Conservation (phyloP, 2,329 filamentous ascomycete species). For the Phialophora macrospora region DNA sequence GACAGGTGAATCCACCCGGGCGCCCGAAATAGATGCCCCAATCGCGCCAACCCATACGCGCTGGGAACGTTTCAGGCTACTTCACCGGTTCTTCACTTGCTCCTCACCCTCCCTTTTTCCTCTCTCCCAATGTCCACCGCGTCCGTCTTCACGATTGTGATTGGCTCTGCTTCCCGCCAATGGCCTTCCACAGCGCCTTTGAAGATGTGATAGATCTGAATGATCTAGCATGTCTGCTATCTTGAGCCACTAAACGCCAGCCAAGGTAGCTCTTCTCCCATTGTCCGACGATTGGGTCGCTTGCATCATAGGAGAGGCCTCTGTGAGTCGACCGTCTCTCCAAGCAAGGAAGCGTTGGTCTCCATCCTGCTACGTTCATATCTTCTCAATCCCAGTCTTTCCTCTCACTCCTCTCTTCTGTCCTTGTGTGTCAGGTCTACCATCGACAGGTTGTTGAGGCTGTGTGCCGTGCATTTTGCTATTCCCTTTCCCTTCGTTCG, state of each 20-base stretch:
- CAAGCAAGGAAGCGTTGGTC: not conserved
- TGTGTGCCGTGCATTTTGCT: conserved; percentile 8
- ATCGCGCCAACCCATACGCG: conserved; percentile 26
- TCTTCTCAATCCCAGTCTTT: conserved; percentile 20
- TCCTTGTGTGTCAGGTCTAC: conserved; percentile 25
- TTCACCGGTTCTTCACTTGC: conserved; percentile 5
- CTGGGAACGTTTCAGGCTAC: conserved; percentile 24
- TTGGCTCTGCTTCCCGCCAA: conserved; percentile 22
- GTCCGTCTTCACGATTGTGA: conserved; percentile 14
- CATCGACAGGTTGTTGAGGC: conserved; percentile 27
- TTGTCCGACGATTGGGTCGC: conserved; percentile 21
- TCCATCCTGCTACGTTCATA: conserved; percentile 11
- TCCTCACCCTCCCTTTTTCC: conserved; percentile 6
- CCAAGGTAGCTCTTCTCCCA: conserved; percentile 27
- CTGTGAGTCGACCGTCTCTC: conserved; percentile 6
- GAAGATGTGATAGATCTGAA: conserved; percentile 36
- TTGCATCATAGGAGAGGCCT: conserved; percentile 13
- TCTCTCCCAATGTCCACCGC: conserved; percentile 20
- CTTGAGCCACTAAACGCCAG: conserved; percentile 34
- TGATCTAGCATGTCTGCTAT: conserved; percentile 32
- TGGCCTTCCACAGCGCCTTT: conserved; percentile 22
- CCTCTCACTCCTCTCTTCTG: conserved; percentile 20
- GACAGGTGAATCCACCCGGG: not conserved
- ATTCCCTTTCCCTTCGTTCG: conserved; percentile 24
- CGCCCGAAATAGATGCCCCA: conserved; percentile 31